A percentile compares a stretch with the other conserved stretches of the same genome.
Evolutionary conservation across 148 eudicot genomes (phyloP).

Genomic region (Rhododendron griersonianum): DNA sequence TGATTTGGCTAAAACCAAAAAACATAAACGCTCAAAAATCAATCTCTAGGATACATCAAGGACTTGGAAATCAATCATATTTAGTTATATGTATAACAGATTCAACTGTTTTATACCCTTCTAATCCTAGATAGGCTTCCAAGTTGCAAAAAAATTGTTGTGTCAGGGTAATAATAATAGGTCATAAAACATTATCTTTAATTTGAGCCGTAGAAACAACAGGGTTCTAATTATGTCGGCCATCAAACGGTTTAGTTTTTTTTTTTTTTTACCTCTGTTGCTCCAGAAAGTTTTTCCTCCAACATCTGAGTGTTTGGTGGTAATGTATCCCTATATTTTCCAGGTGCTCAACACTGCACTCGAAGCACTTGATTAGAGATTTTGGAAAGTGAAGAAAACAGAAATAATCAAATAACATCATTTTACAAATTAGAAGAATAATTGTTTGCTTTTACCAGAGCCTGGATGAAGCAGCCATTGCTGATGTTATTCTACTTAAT

Average conservation of each 20-base stretch:
- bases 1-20: slow-evolving; percentile 41
- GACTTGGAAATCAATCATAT: background rate
- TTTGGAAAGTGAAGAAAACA: background rate
- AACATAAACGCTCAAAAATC: background rate
- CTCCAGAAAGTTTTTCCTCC: slow-evolving; percentile 59
- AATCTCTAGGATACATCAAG: background rate
- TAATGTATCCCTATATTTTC: slow-evolving; percentile 83
- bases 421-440: background rate
- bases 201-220: background rate
- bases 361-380: background rate
- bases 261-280: slow-evolving; percentile 44
- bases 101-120: background rate
- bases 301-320: slow-evolving; percentile 53
- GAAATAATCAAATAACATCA: background rate
- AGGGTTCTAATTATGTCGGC: background rate
- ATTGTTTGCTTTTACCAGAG: slow-evolving; percentile 49
- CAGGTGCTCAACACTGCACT: slow-evolving; percentile 62
- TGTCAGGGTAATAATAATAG: background rate
- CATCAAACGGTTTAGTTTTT: background rate
- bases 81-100: background rate
- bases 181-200: no score
- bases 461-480: slow-evolving; percentile 74
- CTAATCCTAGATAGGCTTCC: background rate
- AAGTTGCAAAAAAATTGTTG: background rate
- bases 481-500: slow-evolving; percentile 61